These are phyloP conservation scores for Pterulicium gracile DNA, from an alignment of 1,284 basidiomycete species.

Conservation along the genomic window DNA sequence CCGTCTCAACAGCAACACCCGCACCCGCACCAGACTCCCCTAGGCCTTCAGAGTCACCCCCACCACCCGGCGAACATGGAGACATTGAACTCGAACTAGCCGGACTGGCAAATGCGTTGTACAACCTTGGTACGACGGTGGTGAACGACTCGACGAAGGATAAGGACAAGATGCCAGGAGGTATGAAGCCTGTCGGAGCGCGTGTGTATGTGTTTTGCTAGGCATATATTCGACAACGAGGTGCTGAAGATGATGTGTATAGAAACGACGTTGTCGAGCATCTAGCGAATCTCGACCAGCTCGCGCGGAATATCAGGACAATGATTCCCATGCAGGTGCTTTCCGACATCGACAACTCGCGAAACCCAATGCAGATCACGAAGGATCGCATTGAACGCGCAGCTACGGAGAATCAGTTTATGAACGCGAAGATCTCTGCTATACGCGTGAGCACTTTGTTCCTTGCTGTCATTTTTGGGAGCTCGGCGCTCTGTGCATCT, in stretches of 20 bases:
- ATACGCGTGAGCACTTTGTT: conserved; percentile 42
- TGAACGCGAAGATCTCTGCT: conserved; percentile 78
- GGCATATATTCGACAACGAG: conserved; percentile 2
- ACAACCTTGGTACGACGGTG: conserved; percentile 69
- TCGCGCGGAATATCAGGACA: conserved; percentile 45
- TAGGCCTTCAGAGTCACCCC: conserved; percentile 56
- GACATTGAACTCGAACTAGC: conserved; percentile 67
- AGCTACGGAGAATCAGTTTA: conserved; percentile 79
- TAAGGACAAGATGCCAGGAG: conserved; percentile 50
- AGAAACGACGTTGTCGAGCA: conserved; percentile 65
- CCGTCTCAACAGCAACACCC: not conserved
- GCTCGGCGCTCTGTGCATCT: too few relatives aligned
- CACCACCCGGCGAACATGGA: conserved; percentile 54
- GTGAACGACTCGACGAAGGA: conserved; percentile 72
- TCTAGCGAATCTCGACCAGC: conserved; percentile 50
- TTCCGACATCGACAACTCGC: conserved; percentile 63
- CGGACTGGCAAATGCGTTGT: conserved; percentile 61
- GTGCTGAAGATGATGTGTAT: conserved; percentile 4
- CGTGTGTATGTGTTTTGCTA: conserved; percentile 40
- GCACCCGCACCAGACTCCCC: conserved; percentile 57
- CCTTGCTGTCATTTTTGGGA: not conserved
- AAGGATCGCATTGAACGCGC: conserved; percentile 67
- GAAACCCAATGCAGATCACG: conserved; percentile 72
- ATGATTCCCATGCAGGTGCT: conserved; percentile 66
- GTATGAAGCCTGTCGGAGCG: conserved; percentile 54